Evolutionary conservation across 306 rosid species (phyloP).

Genomic region (cucumber (Cucumis sativus)): DNA sequence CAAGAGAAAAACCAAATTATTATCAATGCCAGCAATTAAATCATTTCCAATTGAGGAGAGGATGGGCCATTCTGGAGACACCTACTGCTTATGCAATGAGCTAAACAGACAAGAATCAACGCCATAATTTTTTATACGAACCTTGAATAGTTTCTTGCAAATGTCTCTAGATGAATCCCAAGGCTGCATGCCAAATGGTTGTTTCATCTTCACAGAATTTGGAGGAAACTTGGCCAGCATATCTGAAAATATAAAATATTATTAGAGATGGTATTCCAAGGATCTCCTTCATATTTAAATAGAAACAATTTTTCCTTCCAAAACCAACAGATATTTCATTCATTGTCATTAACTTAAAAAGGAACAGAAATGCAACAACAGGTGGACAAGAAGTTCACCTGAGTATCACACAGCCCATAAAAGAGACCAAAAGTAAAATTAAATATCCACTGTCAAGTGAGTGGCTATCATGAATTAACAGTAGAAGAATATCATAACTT

Average conservation of each 20-base stretch:
- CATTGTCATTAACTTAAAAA: neutral
- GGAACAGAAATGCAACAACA: neutral
- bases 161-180: conserved; percentile 78
- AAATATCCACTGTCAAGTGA: neutral
- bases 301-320: neutral
- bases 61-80: neutral
- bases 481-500: neutral
- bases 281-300: conserved; percentile 5
- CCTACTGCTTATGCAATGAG: neutral
- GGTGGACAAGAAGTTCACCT: neutral
- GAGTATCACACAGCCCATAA: neutral
- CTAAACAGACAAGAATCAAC: neutral
- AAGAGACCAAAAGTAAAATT: neutral
- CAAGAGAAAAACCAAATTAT: neutral
- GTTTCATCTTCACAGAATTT: conserved; percentile 76
- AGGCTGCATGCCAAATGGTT: conserved; percentile 68
- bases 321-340: neutral
- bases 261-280: conserved; percentile 9
- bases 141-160: conserved; percentile 90
- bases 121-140: conserved; percentile 9
- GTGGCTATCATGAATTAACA: neutral
- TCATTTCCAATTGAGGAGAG: neutral
- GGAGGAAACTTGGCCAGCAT: conserved; percentile 76
- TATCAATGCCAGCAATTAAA: neutral
- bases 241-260: conserved; percentile 35